Conservation (phyloP, 805 yeast genomes). For the Teunomyces pallodes region DNA sequence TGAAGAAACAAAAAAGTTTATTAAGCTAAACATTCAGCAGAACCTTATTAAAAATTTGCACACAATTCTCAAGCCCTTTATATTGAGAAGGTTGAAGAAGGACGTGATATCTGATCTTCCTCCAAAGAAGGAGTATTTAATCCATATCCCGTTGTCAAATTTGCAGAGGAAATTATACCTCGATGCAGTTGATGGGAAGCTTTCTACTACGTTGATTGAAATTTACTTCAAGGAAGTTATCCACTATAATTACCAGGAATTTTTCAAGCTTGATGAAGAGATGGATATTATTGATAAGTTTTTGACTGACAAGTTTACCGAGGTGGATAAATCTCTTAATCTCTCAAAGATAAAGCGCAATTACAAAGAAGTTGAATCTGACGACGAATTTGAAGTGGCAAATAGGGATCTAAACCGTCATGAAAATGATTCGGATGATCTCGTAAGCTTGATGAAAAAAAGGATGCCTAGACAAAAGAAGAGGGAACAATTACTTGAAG, state of each 20-base stretch:
- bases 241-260: constrained; percentile 31
- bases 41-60: constrained; percentile 75
- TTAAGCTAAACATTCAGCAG: constrained; percentile 51
- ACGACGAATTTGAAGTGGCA: constrained; percentile 26
- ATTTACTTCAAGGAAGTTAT: constrained; percentile 53
- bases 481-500: constrained; percentile 13
- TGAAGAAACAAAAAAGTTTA: constrained; percentile 45
- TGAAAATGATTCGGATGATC: background rate
- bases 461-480: constrained; percentile 3
- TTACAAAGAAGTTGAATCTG: constrained; percentile 24
- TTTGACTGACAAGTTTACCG: constrained; percentile 18
- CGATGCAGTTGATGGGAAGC: constrained; percentile 43
- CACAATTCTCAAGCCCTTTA: constrained; percentile 83
- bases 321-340: background rate
- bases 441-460: background rate
- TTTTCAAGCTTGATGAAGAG: constrained; percentile 18
- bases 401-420: background rate
- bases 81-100: constrained; percentile 76
- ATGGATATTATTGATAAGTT: constrained; percentile 36
- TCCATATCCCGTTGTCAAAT: constrained; percentile 66
- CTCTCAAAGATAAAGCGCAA: background rate
- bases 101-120: constrained; percentile 71
- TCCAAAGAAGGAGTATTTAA: constrained; percentile 83
- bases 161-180: constrained; percentile 65
- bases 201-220: constrained; percentile 45